Base-by-base conservation (phyloP, 106 monocot species). In the Ottelia alismoides region DNA sequence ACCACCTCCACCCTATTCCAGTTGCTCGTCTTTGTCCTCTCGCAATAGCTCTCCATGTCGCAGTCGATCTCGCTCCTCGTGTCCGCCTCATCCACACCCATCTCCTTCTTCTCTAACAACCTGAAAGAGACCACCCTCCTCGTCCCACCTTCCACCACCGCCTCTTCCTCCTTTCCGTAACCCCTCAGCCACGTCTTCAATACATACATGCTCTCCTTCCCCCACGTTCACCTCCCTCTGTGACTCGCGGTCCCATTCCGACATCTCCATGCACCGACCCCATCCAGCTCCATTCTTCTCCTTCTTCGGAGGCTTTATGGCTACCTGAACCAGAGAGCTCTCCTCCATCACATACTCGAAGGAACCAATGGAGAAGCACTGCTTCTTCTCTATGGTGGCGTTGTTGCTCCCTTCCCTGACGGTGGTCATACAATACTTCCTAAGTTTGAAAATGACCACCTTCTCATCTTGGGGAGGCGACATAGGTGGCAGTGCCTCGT, bases 391-490 rank as follows among this genome's bases (percentile, higher is more conserved):
- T 18, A 65, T 18, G 1, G n/a, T 27, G 18, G n/a, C n/a, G 45
- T 30, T 30, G 3, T 20, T 20, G 24, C 51, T 30, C 12, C 6
- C 51, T 19, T 52, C 63, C 19, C 40, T 16, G 16, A 16, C 10
- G 16, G 10, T n/a, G n/a, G n/a, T n/a, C n/a, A n/a, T n/a, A n/a
- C n/a, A n/a, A n/a, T n/a, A 83, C 31, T 83, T 78, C 2, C 82
- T 77, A 11, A 83, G 77, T 67, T 83, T 83, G 21, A 83, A 74
- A 19, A 67, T 45, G 1, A 80, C 69, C 27, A 81, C 68, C 49
- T 54, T n/a, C 47, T 58, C 20, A 49, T 31, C 56, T 49, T 25
- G 32, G 6, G 12, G 24, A 3, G 10, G 16, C n/a, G n/a, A n/a
- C n/a, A n/a, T n/a, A n/a, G n/a, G n/a, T 45, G 20, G 61, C 11